These are phyloP conservation scores for Penicillium rolfsii DNA, from an alignment of 2,329 filamentous ascomycete genomes.

Conservation along the genomic window DNA sequence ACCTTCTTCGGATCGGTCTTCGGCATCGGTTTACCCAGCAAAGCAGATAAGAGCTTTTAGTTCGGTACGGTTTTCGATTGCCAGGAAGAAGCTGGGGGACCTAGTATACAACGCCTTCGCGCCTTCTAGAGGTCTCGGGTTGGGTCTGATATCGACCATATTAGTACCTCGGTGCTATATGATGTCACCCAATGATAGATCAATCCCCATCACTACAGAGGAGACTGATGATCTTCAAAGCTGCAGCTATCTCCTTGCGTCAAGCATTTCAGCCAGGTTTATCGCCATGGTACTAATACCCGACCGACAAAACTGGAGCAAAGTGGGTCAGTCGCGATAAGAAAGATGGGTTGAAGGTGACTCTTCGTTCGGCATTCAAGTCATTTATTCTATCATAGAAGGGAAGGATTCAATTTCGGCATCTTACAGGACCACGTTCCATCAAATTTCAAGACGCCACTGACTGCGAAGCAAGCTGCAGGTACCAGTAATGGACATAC, in stretches of 20 bases:
- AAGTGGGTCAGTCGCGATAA: not conserved
- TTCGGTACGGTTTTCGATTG: no score
- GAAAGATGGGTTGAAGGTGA: not conserved
- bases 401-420: not conserved
- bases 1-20: no score
- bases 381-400: not conserved
- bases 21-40: no score
- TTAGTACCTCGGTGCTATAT: not conserved
- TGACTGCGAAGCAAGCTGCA: not conserved
- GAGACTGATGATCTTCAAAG: not conserved
- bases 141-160: not conserved
- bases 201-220: not conserved
- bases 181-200: not conserved
- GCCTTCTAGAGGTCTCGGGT: not conserved
- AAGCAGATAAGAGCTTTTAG: no score
- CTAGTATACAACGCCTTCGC: not conserved
- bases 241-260: not conserved
- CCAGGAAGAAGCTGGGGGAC: no score
- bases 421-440: not conserved
- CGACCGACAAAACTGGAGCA: slow-evolving; percentile 1
- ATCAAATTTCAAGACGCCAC: not conserved
- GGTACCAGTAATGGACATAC: not conserved
- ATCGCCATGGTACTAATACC: not conserved
- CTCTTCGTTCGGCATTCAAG: not conserved
- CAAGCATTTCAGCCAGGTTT: not conserved